These are phyloP conservation scores for Pichia membranifaciens DNA, from an alignment of 805 yeast species.

Conservation along the genomic window DNA sequence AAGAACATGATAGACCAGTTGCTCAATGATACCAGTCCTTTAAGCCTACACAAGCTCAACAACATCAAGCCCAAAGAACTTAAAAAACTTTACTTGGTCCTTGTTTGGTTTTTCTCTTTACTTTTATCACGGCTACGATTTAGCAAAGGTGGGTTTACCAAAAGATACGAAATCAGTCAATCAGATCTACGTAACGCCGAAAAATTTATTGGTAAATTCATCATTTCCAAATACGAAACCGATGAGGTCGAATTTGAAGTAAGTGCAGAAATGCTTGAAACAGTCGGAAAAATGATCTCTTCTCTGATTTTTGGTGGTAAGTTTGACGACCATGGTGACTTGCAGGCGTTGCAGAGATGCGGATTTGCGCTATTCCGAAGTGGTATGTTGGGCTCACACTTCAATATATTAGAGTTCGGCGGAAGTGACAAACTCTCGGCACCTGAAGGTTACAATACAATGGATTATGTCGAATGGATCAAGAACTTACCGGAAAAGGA, in stretches of 20 bases:
- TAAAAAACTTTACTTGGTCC: conserved; percentile 43
- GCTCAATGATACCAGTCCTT: conserved; percentile 22
- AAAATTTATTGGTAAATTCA: conserved; percentile 37
- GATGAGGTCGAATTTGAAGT: conserved; percentile 4
- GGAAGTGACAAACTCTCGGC: conserved; percentile 22
- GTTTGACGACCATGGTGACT: conserved; percentile 39
- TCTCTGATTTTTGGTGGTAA: conserved; percentile 65
- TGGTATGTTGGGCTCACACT: conserved; percentile 30
- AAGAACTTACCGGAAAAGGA: conserved; percentile 46
- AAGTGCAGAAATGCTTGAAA: conserved; percentile 1
- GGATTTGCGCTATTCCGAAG: conserved; percentile 35
- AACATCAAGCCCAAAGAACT: conserved; percentile 36
- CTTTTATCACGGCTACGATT: conserved; percentile 54
- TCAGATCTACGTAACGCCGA: conserved; percentile 56
- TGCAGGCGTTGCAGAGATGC: conserved; percentile 29
- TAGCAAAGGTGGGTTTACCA: conserved; percentile 57
- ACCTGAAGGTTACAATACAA: conserved; percentile 41
- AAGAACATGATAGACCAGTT: conserved; percentile 31
- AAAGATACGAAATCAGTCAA: conserved; percentile 64
- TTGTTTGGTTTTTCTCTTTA: conserved; percentile 68
- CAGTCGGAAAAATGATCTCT: conserved; percentile 42
- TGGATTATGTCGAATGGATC: conserved; percentile 42
- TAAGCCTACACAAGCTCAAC: conserved; percentile 5
- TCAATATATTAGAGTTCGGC: conserved; percentile 2
- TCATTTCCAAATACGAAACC: conserved; percentile 19